Base-by-base conservation (phyloP, 2,329 filamentous ascomycete species). In the Coleophoma cylindrospora region DNA sequence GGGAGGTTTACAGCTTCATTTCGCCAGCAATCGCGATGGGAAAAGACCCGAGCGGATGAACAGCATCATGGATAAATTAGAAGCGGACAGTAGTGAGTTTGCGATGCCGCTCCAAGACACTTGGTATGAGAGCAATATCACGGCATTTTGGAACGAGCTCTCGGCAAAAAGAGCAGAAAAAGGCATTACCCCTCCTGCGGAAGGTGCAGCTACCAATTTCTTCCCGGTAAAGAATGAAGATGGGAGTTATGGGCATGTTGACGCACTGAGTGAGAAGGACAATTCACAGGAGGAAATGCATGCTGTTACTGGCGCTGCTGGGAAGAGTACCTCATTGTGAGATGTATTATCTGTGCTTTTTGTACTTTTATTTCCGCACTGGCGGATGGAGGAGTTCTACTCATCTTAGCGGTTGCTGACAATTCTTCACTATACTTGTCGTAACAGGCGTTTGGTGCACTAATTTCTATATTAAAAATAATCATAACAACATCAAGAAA, bases 31-130 rank as follows among this genome's bases (percentile, higher is more conserved):
- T 21, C 15, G 46, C 6, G 46, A 48, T 34, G 46, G 46, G 36
- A 40, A 48, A 21, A 27, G 46, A 32, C 38, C 46, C 3, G 46
- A 48, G 21, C 14, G 46, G 8, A 48, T 48, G 46, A 40, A 48
- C 9, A 13, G 10, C 14, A 40, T 21, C 8, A 48, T 48, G 46
- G 46, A 48, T 33, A 40, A 19, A 9, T 10, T 37, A 9, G 46
- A 48, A 21, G 32, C 10, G 11, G 11, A 17, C 7, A 27, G 22
- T 32, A 22, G 17, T 43, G 17, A 19, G n/a, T 43, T 22, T n/a
- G 41, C 41, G 11, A 32, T 43, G 7, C 41, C 41, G 3, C 22
- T 43, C 2, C 11, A 10, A 3, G 41, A 43, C 3, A 22, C 41
- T 19, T 43, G 41, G 41, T 43, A 43, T 27, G 19, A 22, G n/a